Conservation (phyloP, 164 flowering plant genomes). For the Annona cherimola region DNA sequence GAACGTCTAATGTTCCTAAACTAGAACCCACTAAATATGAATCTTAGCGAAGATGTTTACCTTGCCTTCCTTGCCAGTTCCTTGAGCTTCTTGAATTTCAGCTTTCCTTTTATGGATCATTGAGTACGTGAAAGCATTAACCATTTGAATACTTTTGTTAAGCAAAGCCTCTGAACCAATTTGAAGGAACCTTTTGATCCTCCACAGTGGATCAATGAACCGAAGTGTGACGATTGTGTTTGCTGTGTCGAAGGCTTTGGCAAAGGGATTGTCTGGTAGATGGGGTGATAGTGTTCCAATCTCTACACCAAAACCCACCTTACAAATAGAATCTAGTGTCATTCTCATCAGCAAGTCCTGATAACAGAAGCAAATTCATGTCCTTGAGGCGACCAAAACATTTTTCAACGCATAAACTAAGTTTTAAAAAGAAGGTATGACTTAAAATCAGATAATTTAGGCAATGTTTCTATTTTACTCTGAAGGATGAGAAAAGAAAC, state of each 20-base stretch:
- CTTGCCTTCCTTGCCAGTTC: conserved; percentile 14
- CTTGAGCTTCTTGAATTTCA: conserved; percentile 48
- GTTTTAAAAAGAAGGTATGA: background rate
- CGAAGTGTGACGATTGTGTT: conserved; percentile 74
- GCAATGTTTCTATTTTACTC: background rate
- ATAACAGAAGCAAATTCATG: background rate
- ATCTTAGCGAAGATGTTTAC: background rate
- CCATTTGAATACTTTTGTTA: conserved; percentile 54
- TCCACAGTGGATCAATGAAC: conserved; percentile 89
- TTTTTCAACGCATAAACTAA: background rate
- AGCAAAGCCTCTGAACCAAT: conserved; percentile 83
- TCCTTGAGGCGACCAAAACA: background rate
- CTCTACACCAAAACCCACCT: conserved; percentile 95
- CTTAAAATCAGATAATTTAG: background rate
- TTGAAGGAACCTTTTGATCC: conserved; percentile 56
- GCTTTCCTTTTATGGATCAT: conserved; percentile 66
- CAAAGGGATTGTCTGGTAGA: conserved; percentile 65
- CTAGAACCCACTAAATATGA: background rate
- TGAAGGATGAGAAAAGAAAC: conserved; percentile 26
- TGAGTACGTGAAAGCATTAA: conserved; percentile 81
- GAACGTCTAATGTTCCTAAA: background rate
- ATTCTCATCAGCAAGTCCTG: conserved; percentile 91
- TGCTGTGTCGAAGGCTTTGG: conserved; percentile 80
- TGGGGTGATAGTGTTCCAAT: conserved; percentile 73
- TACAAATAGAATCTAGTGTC: conserved; percentile 94